These are phyloP conservation scores for Verbena officinalis DNA, from an alignment of 257 asterid species.

Conservation along the genomic window DNA sequence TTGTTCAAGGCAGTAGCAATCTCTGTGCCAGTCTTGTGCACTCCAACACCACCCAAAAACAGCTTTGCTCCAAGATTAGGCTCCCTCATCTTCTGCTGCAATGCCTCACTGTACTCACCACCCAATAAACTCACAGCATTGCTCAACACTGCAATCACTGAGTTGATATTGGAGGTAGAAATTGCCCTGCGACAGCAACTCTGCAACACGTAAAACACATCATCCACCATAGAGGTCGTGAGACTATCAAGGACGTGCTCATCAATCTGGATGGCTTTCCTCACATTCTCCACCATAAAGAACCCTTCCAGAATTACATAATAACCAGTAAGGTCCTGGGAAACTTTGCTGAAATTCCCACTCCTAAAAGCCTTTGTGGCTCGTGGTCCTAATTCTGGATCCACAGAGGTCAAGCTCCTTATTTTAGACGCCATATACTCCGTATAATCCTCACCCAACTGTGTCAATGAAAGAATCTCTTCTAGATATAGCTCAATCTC, in stretches of 20 bases:
- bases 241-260: constrained; percentile 91
- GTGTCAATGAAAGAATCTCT: constrained; percentile 81
- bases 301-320: constrained; percentile 91
- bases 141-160: constrained; percentile 87
- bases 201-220: constrained; percentile 92
- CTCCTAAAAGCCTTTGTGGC: constrained; percentile 94
- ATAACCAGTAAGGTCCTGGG: constrained; percentile 87
- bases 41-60: constrained; percentile 90
- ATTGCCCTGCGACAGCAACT: constrained; percentile 93
- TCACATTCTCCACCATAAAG: constrained; percentile 98
- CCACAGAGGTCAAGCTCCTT: constrained; percentile 74
- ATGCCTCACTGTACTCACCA: constrained; percentile 83
- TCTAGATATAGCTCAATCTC: constrained; percentile 88
- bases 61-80: constrained; percentile 87
- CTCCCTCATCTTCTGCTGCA: constrained; percentile 89
- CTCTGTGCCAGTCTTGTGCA: constrained; percentile 87
- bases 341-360: constrained; percentile 82
- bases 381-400: constrained; percentile 80
- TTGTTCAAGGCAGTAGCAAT: constrained; percentile 87
- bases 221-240: constrained; percentile 98
- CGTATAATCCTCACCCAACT: constrained; percentile 91
- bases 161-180: constrained; percentile 82
- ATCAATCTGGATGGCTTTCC: constrained; percentile 87
- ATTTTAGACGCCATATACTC: constrained; percentile 88
- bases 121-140: constrained; percentile 84